Evolutionary conservation across 2,329 filamentous ascomycete species (phyloP), one percentile per base, ranked within the genome.

Genomic region (Neofusicoccum cordaticola): DNA sequence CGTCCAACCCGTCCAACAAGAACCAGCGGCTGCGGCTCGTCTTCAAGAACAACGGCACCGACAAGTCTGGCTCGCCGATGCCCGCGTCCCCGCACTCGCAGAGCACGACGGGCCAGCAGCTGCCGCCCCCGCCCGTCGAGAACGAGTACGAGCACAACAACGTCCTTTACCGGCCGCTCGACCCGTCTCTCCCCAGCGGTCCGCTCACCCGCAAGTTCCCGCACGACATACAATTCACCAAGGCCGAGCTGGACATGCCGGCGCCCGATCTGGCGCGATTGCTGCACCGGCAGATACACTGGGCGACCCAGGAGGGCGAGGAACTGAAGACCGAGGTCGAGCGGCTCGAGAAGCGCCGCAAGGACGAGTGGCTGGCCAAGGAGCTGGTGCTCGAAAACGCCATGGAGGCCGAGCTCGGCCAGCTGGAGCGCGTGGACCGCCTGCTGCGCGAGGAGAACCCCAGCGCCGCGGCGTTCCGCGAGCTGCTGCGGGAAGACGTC

Each of bases 291-390:
- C 89, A 94, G 73, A 77, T 91, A 17, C 86, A 88, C 68, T 93
- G 90, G 89, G 88, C 89, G 0, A 84, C 88, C 68, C 84, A 87
- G 66, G 88, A 93, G 60, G 81, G 83, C 65, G 87, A 90, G 61
- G 77, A 81, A 44, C 80, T 95, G 58, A 84, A 84, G 69, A 81
- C 80, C 63, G 88, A 93, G 74, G 86, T 88, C 69, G 86, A 88
- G 68, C 79, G 80, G 48, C 84, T 90, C 75, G 90, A 94, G 74
- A 85, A 85, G 41, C 71, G 83, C 12, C 88, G 90, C 75, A 86
- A 86, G 74, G 83, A 87, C 67, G 90, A 92, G 73, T 95, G 91
- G 91, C 80, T 87, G 13, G 87, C 91, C 77, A 94, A 94, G 77
- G 91, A 95, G 77, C 83, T 91, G 35, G 77, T 94, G 17, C 77